These are phyloP conservation scores for Tricholoma flavovirens DNA, from an alignment of 768 basidiomycete genomes.

Conservation along the genomic window DNA sequence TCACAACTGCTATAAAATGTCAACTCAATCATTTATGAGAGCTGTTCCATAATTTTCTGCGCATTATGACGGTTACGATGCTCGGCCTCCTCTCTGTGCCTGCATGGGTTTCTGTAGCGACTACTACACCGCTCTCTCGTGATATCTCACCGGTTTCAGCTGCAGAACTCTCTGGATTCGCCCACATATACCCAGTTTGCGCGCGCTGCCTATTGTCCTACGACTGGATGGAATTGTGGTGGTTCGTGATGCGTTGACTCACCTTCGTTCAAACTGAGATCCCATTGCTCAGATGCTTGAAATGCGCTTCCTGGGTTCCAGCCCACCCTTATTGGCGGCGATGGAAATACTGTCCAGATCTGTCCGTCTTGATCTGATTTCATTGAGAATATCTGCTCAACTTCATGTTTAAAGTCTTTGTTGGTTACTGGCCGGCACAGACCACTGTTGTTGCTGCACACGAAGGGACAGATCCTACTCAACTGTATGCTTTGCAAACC, in stretches of 20 bases:
- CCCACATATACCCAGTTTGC: conserved; percentile 49
- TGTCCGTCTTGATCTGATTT: conserved; percentile 27
- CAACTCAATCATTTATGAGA: too few species aligned
- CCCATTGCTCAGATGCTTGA: conserved; percentile 31
- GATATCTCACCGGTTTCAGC: conserved; percentile 17
- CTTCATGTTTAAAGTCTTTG: neutral
- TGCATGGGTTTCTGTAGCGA: too few species aligned
- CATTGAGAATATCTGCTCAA: neutral
- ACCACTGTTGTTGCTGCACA: conserved; percentile 53
- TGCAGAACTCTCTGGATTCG: conserved; percentile 32
- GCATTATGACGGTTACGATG: too few species aligned
- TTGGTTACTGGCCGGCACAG: conserved; percentile 40
- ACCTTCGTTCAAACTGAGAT: neutral
- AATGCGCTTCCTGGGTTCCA: conserved; percentile 34
- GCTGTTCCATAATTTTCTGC: too few species aligned
- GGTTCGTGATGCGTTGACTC: conserved; percentile 23
- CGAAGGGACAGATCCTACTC: conserved; percentile 53
- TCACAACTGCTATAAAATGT: too few species aligned
- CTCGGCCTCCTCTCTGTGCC: too few species aligned
- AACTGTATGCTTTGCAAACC: conserved; percentile 34
- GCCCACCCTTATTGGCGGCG: conserved; percentile 41
- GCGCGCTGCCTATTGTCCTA: conserved; percentile 48
- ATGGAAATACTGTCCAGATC: conserved; percentile 41
- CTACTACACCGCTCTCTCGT: conserved; percentile 11
- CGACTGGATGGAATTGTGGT: conserved; percentile 42